Base-by-base conservation (phyloP, 352 stramenopile genomes). In the Globisporangium mamillatum region DNA sequence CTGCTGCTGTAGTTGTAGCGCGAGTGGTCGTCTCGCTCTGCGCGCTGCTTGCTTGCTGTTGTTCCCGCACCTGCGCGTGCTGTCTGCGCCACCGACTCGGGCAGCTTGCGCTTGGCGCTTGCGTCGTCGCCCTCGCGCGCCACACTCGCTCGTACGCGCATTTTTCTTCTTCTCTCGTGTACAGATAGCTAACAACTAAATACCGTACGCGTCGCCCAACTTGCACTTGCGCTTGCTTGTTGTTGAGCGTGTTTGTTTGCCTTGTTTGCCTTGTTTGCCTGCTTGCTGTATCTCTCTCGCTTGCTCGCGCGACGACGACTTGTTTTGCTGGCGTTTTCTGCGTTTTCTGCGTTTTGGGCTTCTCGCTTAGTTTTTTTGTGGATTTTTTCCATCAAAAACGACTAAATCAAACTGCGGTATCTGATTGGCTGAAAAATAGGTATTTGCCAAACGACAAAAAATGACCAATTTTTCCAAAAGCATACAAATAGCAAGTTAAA, bases 1-100 rank as follows among this genome's bases (percentile, higher is more conserved):
- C 41, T 56, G 48, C 22, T 32, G 41, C 48, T 65, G 34, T 65
- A 60, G 65, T 60, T 70, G 20, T 62, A 66, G 10, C 65, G 64
- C 48, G 64, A 67, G 22, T 60, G 50, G n/a, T 67, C 48, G 50
- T 60, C 62, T 53, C 41, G 50, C 4, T 53, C 55, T 1, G 55
- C 20, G 14, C 55, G 55, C 55, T 27, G n/a, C 34, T 52, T 54
- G 24, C 22, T 59, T 14, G 46, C 29, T 60, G 32, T 32, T 22
- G 48, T 36, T 7, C 27, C 60, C 20, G 29, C 50, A 27, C 48
- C 50, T 20, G 64, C 44, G 56, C 41, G 10, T 38, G 56, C 10
- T 44, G 62, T 60, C 52, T 24, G 32, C 10, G 22, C 4, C 32
- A 4, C 24, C 41, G 63, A 58, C 54, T 63, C 63, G 25, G 54